Evolutionary conservation across 2,329 filamentous ascomycete genomes (phyloP), one percentile per base, ranked within the genome.

Genomic region (Chrysoporthe puriensis): DNA sequence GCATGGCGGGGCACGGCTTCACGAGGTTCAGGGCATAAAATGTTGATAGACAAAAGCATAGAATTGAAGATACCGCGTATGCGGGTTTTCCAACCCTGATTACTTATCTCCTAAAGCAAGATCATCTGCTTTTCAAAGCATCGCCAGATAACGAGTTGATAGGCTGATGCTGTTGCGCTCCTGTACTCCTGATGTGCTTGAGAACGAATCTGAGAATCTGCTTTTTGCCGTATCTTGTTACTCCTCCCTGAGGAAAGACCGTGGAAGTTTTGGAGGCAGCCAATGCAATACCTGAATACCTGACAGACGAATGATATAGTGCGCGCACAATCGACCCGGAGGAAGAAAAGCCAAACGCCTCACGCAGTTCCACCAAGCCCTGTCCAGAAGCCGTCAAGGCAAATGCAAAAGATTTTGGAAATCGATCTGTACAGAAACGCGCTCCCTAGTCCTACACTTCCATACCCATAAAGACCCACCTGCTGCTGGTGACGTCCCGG

Each of bases 401-500:
- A 67, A 64, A 65, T 14, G 48, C 18, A 68, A 60, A 59, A 64
- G 64, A 57, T 32, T 66, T 32, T 42, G 57, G 68, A 66, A 63
- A 65, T 54, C 63, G 50, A 56, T 48, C 65, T 42, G 60, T 16
- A 54, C 26, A 54, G 26, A 2, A 54, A 52, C 21, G 13, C 32
- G 18, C 26, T 26, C 50, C 36, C 63, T 52, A 50, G 14, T 64
- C 65, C 72, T 85, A 97, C 68, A 95, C 82, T 77, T 97, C 94
- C 89, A 97, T 96, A 71, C 90, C 89, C 84, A 97, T 88, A 77
- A 96, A 93, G 68, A 97, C 79, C 94, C 94, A 97, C 74, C 85
- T 85, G 63, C 89, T 82, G 80, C 93, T 97, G 62, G 91, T 88
- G 64, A 90, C 85, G 71, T 91, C 87, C 65, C 85, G 77, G 50